These are phyloP conservation scores for Fusarium hostae DNA, from an alignment of 2,329 filamentous ascomycete genomes.

Conservation along the genomic window DNA sequence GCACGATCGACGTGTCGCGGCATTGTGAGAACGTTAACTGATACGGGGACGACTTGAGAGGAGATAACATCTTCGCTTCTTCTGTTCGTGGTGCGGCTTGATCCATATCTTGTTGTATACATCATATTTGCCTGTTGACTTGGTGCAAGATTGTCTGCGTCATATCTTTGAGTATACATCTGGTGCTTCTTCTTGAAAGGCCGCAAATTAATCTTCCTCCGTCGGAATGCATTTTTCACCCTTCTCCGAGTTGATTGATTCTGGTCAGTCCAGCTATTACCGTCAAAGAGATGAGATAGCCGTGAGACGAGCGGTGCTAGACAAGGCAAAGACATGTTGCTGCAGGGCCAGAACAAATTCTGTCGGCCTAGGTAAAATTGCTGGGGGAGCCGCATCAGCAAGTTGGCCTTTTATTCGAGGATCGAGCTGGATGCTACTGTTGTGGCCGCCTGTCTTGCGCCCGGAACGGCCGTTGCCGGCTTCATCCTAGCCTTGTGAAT, in stretches of 20 bases:
- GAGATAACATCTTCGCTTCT: not conserved
- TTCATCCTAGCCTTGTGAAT: not conserved
- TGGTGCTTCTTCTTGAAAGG: not conserved
- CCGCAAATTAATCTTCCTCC: not conserved
- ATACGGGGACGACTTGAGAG: not conserved
- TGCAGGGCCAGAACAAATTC: not conserved
- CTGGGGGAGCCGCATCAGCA: not conserved
- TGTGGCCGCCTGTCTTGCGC: not conserved
- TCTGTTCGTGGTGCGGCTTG: not conserved
- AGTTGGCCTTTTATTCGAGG: not conserved
- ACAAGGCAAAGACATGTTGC: not conserved
- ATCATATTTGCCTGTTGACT: not conserved
- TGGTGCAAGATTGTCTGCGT: not conserved
- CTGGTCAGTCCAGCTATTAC: not conserved
- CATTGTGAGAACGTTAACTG: not conserved
- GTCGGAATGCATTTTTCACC: not conserved
- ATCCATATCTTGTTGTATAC: not conserved
- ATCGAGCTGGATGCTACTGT: not conserved
- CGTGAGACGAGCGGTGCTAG: not conserved
- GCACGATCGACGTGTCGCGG: not conserved
- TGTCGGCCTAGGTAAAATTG: not conserved
- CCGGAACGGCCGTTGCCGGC: not conserved
- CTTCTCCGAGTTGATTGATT: not conserved
- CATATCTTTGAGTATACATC: not conserved
- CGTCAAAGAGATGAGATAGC: not conserved